phyloP scores from a whole-genome alignment of 2,329 filamentous ascomycete species.

The Aureobasidium leucospermi region DNA sequence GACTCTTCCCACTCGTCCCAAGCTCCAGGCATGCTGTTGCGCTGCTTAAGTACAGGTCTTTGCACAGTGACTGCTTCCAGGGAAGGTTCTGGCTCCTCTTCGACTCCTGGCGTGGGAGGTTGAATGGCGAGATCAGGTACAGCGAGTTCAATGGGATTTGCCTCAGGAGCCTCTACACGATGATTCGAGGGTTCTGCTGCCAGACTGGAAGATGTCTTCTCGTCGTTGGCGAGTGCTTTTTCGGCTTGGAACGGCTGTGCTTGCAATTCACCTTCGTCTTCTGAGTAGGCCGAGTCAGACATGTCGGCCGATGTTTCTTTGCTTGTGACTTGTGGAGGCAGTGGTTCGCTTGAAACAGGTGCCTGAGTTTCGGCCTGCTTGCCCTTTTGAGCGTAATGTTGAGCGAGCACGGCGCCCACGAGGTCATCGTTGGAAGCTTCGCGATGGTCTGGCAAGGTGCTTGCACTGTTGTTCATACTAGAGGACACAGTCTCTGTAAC shows the following conservation, averaged over 20 bases:
- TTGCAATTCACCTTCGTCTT: background rate
- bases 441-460: constrained; percentile 31
- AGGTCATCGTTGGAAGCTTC: constrained; percentile 54
- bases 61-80: background rate
- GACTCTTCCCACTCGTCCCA: constrained; percentile 12
- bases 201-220: background rate
- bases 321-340: constrained; percentile 64
- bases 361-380: constrained; percentile 18
- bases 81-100: constrained; percentile 15
- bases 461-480: constrained; percentile 28
- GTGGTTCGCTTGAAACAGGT: constrained; percentile 49
- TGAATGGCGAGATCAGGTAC: constrained; percentile 27
- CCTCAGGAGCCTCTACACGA: background rate
- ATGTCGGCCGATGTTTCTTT: constrained; percentile 48
- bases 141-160: background rate
- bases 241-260: background rate
- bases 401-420: constrained; percentile 22
- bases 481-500: constrained; percentile 40
- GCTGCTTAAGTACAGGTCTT: constrained; percentile 4
- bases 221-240: background rate
- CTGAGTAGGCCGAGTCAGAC: background rate
- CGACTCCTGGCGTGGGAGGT: constrained; percentile 29
- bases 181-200: background rate
- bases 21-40: constrained; percentile 14
- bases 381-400: constrained; percentile 49